Percentiles rank a stretch among this genome's conserved stretches.
Evolutionary conservation across 2,329 filamentous ascomycete genomes (phyloP).

Genomic region (Didymella sp.): DNA sequence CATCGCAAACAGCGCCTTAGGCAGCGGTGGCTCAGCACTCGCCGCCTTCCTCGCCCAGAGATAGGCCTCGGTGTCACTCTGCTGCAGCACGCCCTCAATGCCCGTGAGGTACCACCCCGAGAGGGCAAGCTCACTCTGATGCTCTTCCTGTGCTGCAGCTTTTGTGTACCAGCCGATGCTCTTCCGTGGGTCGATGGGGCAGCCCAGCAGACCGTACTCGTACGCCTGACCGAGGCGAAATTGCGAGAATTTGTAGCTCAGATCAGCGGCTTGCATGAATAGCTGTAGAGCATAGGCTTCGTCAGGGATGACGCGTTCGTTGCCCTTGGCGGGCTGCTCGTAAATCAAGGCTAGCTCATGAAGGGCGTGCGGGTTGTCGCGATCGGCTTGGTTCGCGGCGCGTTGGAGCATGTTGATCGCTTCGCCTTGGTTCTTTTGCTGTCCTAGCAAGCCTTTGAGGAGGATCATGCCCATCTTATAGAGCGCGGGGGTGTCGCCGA

Average conservation of each 20-base stretch:
- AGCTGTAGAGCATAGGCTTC: conserved; percentile 81
- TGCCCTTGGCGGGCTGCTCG: conserved; percentile 67
- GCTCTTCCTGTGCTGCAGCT: conserved; percentile 90
- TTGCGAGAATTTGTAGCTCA: conserved; percentile 95
- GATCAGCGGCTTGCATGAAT: conserved; percentile 82
- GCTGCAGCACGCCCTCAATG: conserved; percentile 82
- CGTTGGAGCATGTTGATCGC: conserved; percentile 92
- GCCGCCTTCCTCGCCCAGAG: conserved; percentile 96
- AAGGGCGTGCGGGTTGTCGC: conserved; percentile 91
- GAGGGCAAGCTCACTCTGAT: conserved; percentile 77
- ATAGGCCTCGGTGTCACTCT: conserved; percentile 95
- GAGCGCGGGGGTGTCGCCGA: conserved; percentile 93
- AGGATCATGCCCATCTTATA: conserved; percentile 98
- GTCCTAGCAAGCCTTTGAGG: conserved; percentile 91
- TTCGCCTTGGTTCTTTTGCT: conserved; percentile 80
- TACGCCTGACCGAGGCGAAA: conserved; percentile 86
- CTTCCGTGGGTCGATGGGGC: conserved; percentile 79
- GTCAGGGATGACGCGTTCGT: conserved; percentile 73
- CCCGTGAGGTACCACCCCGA: conserved; percentile 87
- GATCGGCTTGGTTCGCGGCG: conserved; percentile 85
- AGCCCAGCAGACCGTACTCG: conserved; percentile 86
- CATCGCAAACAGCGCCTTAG: conserved; percentile 98
- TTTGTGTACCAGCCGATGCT: conserved; percentile 95
- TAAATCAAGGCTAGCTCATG: conserved; percentile 80
- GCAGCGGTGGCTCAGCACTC: conserved; percentile 72